phyloP scores from a whole-genome alignment of 805 yeast species.

The Candida taoyuanica region DNA sequence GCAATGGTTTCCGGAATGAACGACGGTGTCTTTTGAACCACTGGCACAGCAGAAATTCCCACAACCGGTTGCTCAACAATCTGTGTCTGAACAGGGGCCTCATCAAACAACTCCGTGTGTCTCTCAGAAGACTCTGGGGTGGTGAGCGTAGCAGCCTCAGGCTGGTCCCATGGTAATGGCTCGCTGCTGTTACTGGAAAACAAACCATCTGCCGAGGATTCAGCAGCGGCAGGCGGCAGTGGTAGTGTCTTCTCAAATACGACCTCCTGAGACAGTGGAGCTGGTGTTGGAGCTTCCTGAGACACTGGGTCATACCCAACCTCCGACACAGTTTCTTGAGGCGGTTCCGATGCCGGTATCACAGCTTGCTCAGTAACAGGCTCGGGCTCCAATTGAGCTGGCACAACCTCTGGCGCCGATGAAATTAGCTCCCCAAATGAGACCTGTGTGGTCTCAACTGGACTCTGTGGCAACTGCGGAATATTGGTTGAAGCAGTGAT shows the following conservation, averaged over 20 bases:
- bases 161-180: slow-evolving; percentile 7
- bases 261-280: background rate
- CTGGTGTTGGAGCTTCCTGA: no score
- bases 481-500: background rate
- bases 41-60: no score
- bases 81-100: background rate
- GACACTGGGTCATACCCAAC: no score
- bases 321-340: no score
- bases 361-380: background rate
- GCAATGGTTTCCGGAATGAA: no score
- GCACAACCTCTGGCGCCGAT: background rate
- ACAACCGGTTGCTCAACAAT: background rate
- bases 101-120: no score
- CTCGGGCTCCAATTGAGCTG: background rate
- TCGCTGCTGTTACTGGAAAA: background rate
- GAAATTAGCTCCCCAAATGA: background rate
- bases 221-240: background rate
- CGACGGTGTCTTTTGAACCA: background rate
- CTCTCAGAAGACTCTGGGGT: no score
- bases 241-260: background rate
- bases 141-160: background rate
- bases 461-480: background rate
- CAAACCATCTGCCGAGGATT: background rate
- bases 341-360: no score
- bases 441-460: background rate